A percentile compares a stretch with the other conserved stretches of the same genome.
phyloP scores from a whole-genome alignment of 495 filamentous ascomycete genomes.

The Letharia lupina region DNA sequence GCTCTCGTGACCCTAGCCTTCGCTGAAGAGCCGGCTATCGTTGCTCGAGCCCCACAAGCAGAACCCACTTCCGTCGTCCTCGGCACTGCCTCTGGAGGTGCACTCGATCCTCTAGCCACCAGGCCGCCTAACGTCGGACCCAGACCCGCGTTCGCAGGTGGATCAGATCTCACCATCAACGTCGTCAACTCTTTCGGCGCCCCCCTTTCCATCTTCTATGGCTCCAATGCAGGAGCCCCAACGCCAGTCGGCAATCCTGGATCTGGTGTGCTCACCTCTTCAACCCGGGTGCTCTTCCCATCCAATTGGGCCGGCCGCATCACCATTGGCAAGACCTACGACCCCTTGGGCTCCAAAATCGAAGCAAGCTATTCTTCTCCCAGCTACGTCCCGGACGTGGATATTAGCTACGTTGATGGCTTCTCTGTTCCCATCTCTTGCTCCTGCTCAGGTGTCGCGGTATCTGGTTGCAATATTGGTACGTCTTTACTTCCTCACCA shows the following conservation, averaged over 20 bases:
- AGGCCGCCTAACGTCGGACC: neutral
- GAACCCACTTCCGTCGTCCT: slow-evolving; percentile 6
- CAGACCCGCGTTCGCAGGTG: slow-evolving; percentile 10
- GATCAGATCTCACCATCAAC: slow-evolving; percentile 16
- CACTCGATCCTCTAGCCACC: slow-evolving; percentile 10
- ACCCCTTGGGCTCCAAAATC: slow-evolving; percentile 20
- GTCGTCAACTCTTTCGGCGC: slow-evolving; percentile 17
- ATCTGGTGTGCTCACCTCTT: slow-evolving; percentile 13
- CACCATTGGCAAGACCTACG: slow-evolving; percentile 17
- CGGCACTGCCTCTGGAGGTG: slow-evolving; percentile 16
- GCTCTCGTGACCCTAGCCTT: neutral
- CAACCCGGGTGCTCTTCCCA: slow-evolving; percentile 15
- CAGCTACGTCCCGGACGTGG: slow-evolving; percentile 18
- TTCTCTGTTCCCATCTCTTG: slow-evolving; percentile 26
- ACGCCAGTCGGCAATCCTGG: slow-evolving; percentile 17
- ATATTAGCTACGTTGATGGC: slow-evolving; percentile 24
- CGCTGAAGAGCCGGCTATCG: neutral
- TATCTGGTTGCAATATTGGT: slow-evolving; percentile 25
- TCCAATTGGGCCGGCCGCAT: slow-evolving; percentile 18
- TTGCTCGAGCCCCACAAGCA: slow-evolving; percentile 1
- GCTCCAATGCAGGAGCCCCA: slow-evolving; percentile 20
- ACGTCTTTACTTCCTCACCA: neutral
- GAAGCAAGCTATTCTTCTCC: slow-evolving; percentile 16
- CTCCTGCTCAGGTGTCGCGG: slow-evolving; percentile 21
- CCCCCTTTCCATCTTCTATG: slow-evolving; percentile 18